phyloP scores from a whole-genome alignment of 176 grass and related monocot genomes.

The Musa troglodytarum region DNA sequence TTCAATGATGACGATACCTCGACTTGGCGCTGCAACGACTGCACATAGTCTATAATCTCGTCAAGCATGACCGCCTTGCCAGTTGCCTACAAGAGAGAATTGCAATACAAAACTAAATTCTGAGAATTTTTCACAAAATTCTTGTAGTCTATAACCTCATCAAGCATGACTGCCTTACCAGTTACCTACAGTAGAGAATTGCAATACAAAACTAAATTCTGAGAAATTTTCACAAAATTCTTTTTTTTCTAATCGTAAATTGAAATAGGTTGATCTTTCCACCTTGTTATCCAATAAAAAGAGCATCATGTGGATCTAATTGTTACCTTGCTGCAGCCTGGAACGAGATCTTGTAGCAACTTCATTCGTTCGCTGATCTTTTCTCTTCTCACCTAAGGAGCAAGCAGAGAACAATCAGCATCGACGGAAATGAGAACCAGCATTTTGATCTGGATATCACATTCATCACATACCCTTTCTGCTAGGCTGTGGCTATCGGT shows the following conservation, averaged over 20 bases:
- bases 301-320: too few relatives aligned
- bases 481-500: slow-evolving; percentile 98
- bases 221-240: not conserved
- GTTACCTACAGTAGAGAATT: slow-evolving; percentile 58
- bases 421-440: not conserved
- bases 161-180: slow-evolving; percentile 97
- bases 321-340: slow-evolving; percentile 74
- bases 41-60: slow-evolving; percentile 98
- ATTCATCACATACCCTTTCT: slow-evolving; percentile 52
- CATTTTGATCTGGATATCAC: not conserved
- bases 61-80: slow-evolving; percentile 99
- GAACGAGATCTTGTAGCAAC: slow-evolving; percentile 70
- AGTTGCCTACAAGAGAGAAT: slow-evolving; percentile 57
- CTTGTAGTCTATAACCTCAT: slow-evolving; percentile 94
- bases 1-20: slow-evolving; percentile 46
- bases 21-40: slow-evolving; percentile 94
- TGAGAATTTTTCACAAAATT: too few relatives aligned
- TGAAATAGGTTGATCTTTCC: too few relatives aligned
- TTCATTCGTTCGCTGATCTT: slow-evolving; percentile 88
- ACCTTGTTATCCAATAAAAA: too few relatives aligned
- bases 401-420: not conserved
- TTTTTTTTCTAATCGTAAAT: too few relatives aligned
- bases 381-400: slow-evolving; percentile 62
- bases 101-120: slow-evolving; percentile 22
- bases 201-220: not conserved